Conservation (phyloP, 192 early-diverging fungal genomes). For the Coemansia umbellata region DNA sequence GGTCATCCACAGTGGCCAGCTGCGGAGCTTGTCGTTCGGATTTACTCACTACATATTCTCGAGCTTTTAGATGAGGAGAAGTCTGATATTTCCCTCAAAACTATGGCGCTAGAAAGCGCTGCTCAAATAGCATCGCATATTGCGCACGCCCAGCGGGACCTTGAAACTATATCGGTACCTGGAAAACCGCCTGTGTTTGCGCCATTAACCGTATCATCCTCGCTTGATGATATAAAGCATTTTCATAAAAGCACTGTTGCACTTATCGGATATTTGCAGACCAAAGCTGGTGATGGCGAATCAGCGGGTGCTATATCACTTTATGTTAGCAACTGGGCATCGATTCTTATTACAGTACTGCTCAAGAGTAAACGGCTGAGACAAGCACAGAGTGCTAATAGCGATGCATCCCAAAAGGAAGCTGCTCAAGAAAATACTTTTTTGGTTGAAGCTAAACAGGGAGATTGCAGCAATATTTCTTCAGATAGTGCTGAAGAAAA, state of each 20-base stretch:
- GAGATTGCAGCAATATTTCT: neutral
- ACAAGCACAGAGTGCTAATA: neutral
- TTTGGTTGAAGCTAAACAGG: no score
- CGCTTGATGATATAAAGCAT: neutral
- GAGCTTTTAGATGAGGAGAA: conserved; percentile 61
- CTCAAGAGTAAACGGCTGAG: conserved; percentile 14
- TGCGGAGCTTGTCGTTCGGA: conserved; percentile 66
- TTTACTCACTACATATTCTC: conserved; percentile 69
- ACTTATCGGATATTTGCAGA: conserved; percentile 34
- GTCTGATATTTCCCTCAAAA: conserved; percentile 52
- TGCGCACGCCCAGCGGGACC: conserved; percentile 5
- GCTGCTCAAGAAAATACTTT: neutral
- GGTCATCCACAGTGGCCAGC: conserved; percentile 89
- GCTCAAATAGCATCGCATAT: conserved; percentile 63
- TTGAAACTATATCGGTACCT: neutral
- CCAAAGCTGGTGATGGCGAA: conserved; percentile 20
- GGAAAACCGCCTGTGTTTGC: neutral
- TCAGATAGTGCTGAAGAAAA: neutral
- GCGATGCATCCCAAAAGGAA: neutral
- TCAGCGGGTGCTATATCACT: conserved; percentile 32
- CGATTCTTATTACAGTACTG: conserved; percentile 27
- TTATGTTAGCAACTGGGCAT: conserved; percentile 38
- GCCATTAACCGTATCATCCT: neutral
- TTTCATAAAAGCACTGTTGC: conserved; percentile 14
- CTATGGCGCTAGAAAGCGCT: conserved; percentile 61